Evolutionary conservation across 1,284 basidiomycete genomes (phyloP), one percentile per base, ranked within the genome.

Genomic region (Tilletia caries): DNA sequence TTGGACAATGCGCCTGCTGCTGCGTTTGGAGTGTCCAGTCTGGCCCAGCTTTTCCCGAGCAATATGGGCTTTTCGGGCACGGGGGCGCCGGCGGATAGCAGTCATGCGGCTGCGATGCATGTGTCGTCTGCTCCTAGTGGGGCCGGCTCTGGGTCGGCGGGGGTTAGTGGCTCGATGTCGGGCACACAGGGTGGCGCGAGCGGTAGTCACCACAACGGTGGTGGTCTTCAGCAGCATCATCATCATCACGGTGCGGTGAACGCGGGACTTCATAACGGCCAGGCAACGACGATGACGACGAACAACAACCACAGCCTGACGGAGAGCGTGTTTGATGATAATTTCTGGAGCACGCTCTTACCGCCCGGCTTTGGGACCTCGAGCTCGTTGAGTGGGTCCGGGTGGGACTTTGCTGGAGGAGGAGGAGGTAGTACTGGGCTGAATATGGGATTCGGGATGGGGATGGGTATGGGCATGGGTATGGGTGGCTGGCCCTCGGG

Each of bases 261-360:
- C n/a, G n/a, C n/a, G n/a, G n/a, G n/a, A n/a, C n/a, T n/a, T n/a
- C n/a, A n/a, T n/a, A n/a, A n/a, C n/a, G n/a, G n/a, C n/a, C n/a
- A n/a, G n/a, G n/a, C n/a, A n/a, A n/a, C 37, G 37, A 41, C 37
- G 37, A 15, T 15, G 37, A 41, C 37, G 37, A 2, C 37, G 37
- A 54, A 54, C 52, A 54, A 54, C 15, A 54, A 54, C 52, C 3
- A 54, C 52, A 29, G 23, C 37, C 37, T 41, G 37, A 41, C 37
- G 37, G 48, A 50, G 48, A 62, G 58, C 15, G 29, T 73, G 20
- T 66, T 73, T 23, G 68, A 71, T 43, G 77, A 78, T 54, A 74
- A 72, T 44, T 80, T 78, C 66, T 80, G 78, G 78, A 72, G 73
- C 43, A 73, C 73, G 0, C 70, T 80, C 5, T 68, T 80, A 1